phyloP scores from a whole-genome alignment of 192 early-diverging fungal species.

The Coemansia sp. region DNA sequence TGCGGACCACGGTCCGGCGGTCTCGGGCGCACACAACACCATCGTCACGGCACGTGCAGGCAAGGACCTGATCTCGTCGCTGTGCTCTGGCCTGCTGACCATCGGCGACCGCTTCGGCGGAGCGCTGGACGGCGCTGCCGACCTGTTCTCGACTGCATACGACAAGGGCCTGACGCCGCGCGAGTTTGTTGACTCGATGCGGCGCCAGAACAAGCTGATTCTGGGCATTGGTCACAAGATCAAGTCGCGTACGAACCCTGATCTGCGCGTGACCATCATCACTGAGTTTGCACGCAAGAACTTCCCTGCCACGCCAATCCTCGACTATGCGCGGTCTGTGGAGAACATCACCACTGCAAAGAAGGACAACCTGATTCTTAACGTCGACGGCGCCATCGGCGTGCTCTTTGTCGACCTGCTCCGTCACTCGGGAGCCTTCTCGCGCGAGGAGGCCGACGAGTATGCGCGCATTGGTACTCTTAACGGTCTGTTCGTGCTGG shows the following conservation, averaged over 20 bases:
- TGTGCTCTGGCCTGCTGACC: slow-evolving; percentile 92
- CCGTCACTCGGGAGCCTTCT: slow-evolving; percentile 89
- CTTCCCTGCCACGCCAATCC: slow-evolving; percentile 84
- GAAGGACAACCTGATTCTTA: slow-evolving; percentile 97
- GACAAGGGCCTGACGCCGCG: slow-evolving; percentile 89
- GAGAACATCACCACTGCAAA: slow-evolving; percentile 96
- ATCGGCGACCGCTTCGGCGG: slow-evolving; percentile 99
- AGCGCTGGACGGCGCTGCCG: slow-evolving; percentile 96
- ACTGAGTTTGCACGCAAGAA: slow-evolving; percentile 87
- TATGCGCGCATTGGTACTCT: slow-evolving; percentile 93
- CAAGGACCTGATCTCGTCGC: slow-evolving; percentile 94
- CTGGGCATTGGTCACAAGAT: slow-evolving; percentile 99
- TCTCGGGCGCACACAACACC: slow-evolving; percentile 89
- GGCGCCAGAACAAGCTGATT: slow-evolving; percentile 96
- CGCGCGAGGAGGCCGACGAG: slow-evolving; percentile 92
- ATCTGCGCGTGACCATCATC: slow-evolving; percentile 93
- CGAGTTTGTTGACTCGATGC: slow-evolving; percentile 94
- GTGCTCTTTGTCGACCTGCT: slow-evolving; percentile 95
- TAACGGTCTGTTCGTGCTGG: slow-evolving; percentile 96
- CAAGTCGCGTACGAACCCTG: slow-evolving; percentile 98
- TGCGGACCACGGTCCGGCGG: slow-evolving; percentile 98
- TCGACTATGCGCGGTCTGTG: slow-evolving; percentile 91
- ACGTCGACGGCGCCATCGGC: slow-evolving; percentile 93
- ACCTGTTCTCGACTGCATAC: slow-evolving; percentile 86
- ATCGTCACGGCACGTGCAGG: slow-evolving; percentile 95